Conservation (phyloP, 129 eudicot species). For the Flaveria ramosissima region DNA sequence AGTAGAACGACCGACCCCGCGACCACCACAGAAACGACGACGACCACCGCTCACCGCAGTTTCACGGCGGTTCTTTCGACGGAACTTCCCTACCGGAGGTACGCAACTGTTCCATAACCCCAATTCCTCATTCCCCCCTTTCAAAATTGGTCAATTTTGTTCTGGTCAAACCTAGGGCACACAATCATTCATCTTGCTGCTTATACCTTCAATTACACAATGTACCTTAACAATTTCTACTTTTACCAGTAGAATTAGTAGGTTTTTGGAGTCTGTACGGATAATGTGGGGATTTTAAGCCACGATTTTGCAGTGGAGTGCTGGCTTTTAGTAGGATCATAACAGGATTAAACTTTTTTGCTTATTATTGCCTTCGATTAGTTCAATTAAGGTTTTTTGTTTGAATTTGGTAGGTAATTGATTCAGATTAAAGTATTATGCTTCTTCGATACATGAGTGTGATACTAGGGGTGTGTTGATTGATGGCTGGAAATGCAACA, state of each 20-base stretch:
- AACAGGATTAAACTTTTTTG: background rate
- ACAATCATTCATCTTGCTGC: slow-evolving; percentile 10
- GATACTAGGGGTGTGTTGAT: slow-evolving; percentile 23
- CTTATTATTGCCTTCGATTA: slow-evolving; percentile 8
- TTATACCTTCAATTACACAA: slow-evolving; percentile 18
- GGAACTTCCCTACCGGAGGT: slow-evolving; percentile 13
- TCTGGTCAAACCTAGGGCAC: slow-evolving; percentile 42
- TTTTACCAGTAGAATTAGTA: slow-evolving; percentile 4
- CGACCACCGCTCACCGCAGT: slow-evolving; percentile 32
- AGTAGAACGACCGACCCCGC: background rate
- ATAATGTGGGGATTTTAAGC: slow-evolving; percentile 28
- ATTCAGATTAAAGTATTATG: slow-evolving; percentile 17
- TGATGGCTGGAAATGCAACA: slow-evolving; percentile 69
- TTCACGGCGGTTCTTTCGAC: background rate
- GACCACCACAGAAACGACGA: slow-evolving; percentile 15
- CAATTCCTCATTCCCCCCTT: background rate
- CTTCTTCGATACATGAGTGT: slow-evolving; percentile 17
- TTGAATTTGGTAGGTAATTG: slow-evolving; percentile 32
- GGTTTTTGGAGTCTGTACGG: slow-evolving; percentile 15
- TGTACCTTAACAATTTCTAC: slow-evolving; percentile 2
- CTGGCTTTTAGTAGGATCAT: slow-evolving; percentile 17
- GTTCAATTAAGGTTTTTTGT: background rate
- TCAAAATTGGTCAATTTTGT: slow-evolving; percentile 20
- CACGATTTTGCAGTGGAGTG: slow-evolving; percentile 6
- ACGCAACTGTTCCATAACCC: background rate